Base-by-base conservation (phyloP, 306 rosid genomes). In the Gillenia trifoliata region DNA sequence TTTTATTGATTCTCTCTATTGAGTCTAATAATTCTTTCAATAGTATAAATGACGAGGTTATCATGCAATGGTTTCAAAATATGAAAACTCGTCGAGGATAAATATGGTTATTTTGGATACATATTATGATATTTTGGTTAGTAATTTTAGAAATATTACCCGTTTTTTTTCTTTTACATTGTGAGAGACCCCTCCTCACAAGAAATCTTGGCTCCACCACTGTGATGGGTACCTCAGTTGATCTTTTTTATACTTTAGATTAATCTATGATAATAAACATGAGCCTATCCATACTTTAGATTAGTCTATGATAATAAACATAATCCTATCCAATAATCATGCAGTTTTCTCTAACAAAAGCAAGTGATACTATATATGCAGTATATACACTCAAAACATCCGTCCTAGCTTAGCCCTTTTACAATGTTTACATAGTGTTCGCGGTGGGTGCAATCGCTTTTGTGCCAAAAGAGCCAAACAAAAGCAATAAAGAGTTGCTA, bases 371-470 rank as follows among this genome's bases (percentile, higher is more conserved):
- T 1, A 45, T 15, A 45, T 45, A 45, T 45, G 20, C 0, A 45
- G 52, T 15, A 15, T 45, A 5, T 15, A 5, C 52, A 13, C 20
- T 15, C 20, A 45, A 45, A 45, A 15, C 15, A 67, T 55, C 61
- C 16, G 26, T 22, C 61, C 16, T n/a, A 11, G 5, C 26, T 22
- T 50, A 20, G 9, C 63, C 16, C 52, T 11, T 20, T 33, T 38
- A 69, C 56, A 29, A 45, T 4, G 78, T 54, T 64, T 57, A 59
- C 73, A 55, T 4, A 1, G 7, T 28, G 29, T 63, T 28, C 76
- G 36, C 65, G 76, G 81, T 71, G 71, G 67, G 83, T 83, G 89
- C 81, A 82, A 74, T 83, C 76, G 72, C 74, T 75, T 88, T 82
- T 11, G 71, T 25, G 76, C 72, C 73, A 41, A 81, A 79, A 81